Conservation (phyloP, 2,329 filamentous ascomycete genomes). For the Ceratocystiopsis minuta region DNA sequence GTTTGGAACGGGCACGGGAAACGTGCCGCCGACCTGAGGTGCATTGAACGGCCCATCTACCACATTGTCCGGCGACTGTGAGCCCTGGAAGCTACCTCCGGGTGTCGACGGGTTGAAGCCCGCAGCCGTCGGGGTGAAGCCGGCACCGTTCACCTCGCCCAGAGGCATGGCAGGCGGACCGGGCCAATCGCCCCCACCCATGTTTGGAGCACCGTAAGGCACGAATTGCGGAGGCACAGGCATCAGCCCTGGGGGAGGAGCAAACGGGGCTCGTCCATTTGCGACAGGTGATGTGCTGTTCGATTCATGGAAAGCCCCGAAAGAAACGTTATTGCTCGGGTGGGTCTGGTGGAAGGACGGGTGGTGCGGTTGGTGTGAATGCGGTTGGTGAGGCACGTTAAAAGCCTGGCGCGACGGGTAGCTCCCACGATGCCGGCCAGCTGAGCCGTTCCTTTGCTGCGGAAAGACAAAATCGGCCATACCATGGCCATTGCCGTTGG, state of each 20-base stretch:
- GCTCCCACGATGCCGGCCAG: neutral
- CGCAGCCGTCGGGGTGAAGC: slow-evolving; percentile 12
- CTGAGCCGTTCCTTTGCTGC: neutral
- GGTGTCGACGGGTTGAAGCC: slow-evolving; percentile 36
- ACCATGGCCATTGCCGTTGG: slow-evolving; percentile 2
- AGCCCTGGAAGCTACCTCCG: slow-evolving; percentile 44
- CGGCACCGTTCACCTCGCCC: slow-evolving; percentile 1
- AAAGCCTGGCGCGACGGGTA: neutral
- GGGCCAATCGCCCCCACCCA: slow-evolving; percentile 6
- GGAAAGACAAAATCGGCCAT: slow-evolving; percentile 3
- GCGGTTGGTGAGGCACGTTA: neutral
- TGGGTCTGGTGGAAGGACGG: slow-evolving; percentile 29
- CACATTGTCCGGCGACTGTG: slow-evolving; percentile 21
- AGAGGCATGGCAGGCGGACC: slow-evolving; percentile 1
- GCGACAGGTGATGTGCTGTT: slow-evolving; percentile 40
- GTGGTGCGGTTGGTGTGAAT: neutral
- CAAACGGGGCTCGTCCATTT: slow-evolving; percentile 11
- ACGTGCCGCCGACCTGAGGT: neutral
- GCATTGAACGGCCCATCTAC: neutral
- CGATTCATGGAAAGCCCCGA: slow-evolving; percentile 35
- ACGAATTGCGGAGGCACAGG: neutral
- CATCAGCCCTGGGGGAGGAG: slow-evolving; percentile 20
- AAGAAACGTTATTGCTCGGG: slow-evolving; percentile 35
- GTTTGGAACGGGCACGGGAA: slow-evolving; percentile 1
- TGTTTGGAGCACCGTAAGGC: slow-evolving; percentile 1